phyloP scores from a whole-genome alignment of 2,329 filamentous ascomycete genomes.

The Remersonia thermophila region DNA sequence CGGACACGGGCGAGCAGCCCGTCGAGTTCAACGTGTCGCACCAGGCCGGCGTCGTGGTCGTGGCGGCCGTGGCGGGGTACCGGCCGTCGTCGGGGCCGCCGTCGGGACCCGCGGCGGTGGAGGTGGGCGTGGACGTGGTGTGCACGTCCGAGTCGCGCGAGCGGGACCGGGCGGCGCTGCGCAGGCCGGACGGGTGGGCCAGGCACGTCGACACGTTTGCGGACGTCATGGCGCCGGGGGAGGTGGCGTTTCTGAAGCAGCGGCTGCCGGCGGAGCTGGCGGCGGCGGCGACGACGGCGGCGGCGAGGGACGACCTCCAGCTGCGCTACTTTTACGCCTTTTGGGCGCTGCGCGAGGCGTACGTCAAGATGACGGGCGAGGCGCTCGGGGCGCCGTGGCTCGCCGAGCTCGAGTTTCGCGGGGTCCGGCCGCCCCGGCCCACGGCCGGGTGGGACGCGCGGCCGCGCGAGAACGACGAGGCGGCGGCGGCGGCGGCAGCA shows the following conservation, averaged over 20 bases:
- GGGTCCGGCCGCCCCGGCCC: conserved; percentile 43
- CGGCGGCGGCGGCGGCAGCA: conserved; percentile 10
- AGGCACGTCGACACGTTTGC: conserved; percentile 59
- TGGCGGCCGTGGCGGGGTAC: conserved; percentile 41
- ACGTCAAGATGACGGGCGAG: conserved; percentile 73
- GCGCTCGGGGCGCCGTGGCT: conserved; percentile 65
- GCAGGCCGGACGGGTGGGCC: conserved; percentile 43
- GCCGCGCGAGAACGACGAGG: conserved; percentile 12
- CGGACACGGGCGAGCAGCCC: conserved; percentile 32
- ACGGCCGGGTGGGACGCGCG: conserved; percentile 14
- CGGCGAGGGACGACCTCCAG: conserved; percentile 38
- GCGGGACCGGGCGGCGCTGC: conserved; percentile 47
- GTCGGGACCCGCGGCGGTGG: conserved; percentile 13
- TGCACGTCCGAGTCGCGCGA: conserved; percentile 56
- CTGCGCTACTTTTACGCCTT: conserved; percentile 63
- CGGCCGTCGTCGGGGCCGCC: conserved; percentile 22
- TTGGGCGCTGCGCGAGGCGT: conserved; percentile 71
- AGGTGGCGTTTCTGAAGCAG: conserved; percentile 49
- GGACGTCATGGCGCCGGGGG: conserved; percentile 53
- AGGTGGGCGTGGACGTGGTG: conserved; percentile 65
- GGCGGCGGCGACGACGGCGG: conserved; percentile 1
- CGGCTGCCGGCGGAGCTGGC: conserved; percentile 20
- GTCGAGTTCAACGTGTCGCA: conserved; percentile 67
- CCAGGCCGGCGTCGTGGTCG: conserved; percentile 61
- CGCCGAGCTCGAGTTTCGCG: conserved; percentile 53